phyloP scores from a whole-genome alignment of 2,329 filamentous ascomycete species.

The Trichoderma arundinaceum region DNA sequence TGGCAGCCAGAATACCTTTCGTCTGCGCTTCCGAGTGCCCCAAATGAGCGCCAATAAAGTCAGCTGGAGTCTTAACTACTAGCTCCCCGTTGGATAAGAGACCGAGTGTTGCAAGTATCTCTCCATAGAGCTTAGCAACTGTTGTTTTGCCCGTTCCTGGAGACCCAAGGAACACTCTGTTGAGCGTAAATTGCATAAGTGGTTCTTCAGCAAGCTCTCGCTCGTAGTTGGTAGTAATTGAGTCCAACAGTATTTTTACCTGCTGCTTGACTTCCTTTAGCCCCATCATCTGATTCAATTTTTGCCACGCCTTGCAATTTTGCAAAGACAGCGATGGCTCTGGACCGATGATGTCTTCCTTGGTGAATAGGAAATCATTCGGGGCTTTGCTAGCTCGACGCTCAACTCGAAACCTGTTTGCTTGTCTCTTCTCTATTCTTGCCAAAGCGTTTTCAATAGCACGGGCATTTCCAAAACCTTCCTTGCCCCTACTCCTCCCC shows the following conservation, averaged over 20 bases:
- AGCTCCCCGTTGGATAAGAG: constrained; percentile 73
- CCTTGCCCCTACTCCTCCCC: constrained; percentile 64
- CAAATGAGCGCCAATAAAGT: constrained; percentile 69
- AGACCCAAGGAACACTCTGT: constrained; percentile 71
- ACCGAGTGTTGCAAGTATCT: constrained; percentile 70
- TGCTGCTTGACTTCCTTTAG: constrained; percentile 66
- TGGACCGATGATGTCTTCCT: constrained; percentile 74
- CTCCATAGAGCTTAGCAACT: constrained; percentile 73
- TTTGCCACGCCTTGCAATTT: constrained; percentile 60
- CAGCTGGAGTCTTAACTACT: constrained; percentile 72
- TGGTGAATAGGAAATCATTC: constrained; percentile 65
- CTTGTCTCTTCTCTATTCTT: constrained; percentile 62
- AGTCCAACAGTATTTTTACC: constrained; percentile 63
- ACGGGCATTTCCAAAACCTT: constrained; percentile 76
- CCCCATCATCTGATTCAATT: constrained; percentile 64
- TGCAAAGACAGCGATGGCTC: constrained; percentile 62
- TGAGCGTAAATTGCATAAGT: constrained; percentile 65
- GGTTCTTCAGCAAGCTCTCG: constrained; percentile 68
- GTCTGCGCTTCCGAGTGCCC: constrained; percentile 74
- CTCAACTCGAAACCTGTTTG: constrained; percentile 58
- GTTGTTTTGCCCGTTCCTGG: constrained; percentile 81
- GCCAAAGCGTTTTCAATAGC: constrained; percentile 67
- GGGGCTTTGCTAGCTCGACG: constrained; percentile 48
- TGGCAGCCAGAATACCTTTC: constrained; percentile 70
- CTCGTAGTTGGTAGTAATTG: constrained; percentile 66